A percentile compares a stretch with the other conserved stretches of the same genome.
Evolutionary conservation across 1,284 basidiomycete species (phyloP).

Genomic region (Papiliotrema flavescens): DNA sequence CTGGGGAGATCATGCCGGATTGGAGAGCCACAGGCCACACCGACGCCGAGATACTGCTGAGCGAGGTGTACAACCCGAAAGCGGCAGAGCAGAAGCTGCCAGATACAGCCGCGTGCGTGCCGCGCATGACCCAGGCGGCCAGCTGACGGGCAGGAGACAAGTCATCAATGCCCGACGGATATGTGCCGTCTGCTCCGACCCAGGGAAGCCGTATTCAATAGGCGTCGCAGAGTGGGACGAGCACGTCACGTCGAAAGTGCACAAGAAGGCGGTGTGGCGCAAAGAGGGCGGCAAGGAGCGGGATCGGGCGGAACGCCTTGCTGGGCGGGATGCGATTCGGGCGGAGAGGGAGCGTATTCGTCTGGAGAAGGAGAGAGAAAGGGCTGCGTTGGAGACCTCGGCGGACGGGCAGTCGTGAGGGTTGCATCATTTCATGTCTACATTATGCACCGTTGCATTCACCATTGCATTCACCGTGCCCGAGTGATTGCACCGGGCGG

Average conservation of each 20-base stretch:
- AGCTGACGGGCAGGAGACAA: constrained; percentile 51
- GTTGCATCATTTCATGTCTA: too few relatives aligned
- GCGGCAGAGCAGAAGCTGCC: constrained; percentile 38
- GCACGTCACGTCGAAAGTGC: constrained; percentile 62
- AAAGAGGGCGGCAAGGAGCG: constrained; percentile 6
- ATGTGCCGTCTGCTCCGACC: constrained; percentile 67
- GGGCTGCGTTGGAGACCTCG: background rate
- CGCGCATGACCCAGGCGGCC: background rate
- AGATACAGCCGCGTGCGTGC: constrained; percentile 49
- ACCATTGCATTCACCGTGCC: too few relatives aligned
- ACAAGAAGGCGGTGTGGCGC: constrained; percentile 51
- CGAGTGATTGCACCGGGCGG: too few relatives aligned
- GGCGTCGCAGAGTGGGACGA: constrained; percentile 59
- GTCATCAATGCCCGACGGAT: constrained; percentile 60
- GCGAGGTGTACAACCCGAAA: constrained; percentile 48
- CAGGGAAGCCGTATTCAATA: constrained; percentile 69
- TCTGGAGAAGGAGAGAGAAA: background rate
- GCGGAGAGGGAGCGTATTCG: constrained; percentile 16
- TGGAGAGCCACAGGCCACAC: constrained; percentile 58
- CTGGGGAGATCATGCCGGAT: constrained; percentile 56
- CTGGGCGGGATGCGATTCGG: constrained; percentile 15
- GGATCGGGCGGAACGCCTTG: constrained; percentile 18
- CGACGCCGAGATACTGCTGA: constrained; percentile 56
- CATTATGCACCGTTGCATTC: too few relatives aligned
- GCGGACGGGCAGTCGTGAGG: background rate